phyloP scores from a whole-genome alignment of 768 basidiomycete genomes.

The Phanerochaete sordida region DNA sequence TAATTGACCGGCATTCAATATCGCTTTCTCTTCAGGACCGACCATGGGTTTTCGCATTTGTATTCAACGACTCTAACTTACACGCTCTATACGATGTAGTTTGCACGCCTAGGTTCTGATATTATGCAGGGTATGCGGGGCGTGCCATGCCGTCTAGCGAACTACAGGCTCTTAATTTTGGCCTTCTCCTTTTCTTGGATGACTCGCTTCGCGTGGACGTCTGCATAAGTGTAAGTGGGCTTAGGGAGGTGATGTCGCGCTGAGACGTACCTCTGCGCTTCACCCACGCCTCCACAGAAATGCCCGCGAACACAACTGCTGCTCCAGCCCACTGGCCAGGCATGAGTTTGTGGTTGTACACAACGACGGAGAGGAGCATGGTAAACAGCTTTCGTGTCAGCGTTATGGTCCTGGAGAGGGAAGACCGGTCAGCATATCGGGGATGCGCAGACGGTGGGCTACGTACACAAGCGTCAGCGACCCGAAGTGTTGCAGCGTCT shows the following conservation, averaged over 20 bases:
- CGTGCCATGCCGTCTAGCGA: not conserved
- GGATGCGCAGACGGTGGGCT: not conserved
- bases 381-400: constrained; percentile 96
- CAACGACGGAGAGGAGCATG: constrained; percentile 91
- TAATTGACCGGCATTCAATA: not conserved
- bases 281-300: constrained; percentile 88
- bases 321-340: constrained; percentile 92
- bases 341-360: constrained; percentile 86
- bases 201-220: constrained; percentile 76
- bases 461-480: constrained; percentile 84
- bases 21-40: not conserved
- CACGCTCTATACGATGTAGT: not conserved
- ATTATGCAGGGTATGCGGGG: not conserved
- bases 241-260: not conserved
- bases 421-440: constrained; percentile 3
- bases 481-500: constrained; percentile 89
- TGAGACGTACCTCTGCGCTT: constrained; percentile 72
- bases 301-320: constrained; percentile 89
- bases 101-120: not conserved
- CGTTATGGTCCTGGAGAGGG: constrained; percentile 73
- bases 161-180: constrained; percentile 72
- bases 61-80: not conserved
- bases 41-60: not conserved
- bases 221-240: constrained; percentile 32
- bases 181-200: constrained; percentile 83